Evolutionary conservation across 345 rosid species (phyloP), one percentile per base, ranked within the genome.

Genomic region (Fremontodendron californicum): DNA sequence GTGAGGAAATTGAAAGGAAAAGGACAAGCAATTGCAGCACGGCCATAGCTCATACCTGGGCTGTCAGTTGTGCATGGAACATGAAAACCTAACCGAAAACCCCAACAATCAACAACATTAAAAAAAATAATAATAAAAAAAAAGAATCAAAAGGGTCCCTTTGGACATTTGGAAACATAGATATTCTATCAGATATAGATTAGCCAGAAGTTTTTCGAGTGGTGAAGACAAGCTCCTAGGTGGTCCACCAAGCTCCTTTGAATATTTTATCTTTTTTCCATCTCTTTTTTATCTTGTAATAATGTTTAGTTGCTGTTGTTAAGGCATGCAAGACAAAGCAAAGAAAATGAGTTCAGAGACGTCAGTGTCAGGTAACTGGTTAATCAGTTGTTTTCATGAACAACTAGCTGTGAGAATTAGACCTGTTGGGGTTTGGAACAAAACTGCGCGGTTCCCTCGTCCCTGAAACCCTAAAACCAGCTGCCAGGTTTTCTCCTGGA

Each of bases 41-140:
- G 39, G 2, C 37, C 37, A 29, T 60, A n/a, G n/a, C n/a, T n/a
- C n/a, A n/a, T n/a, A 60, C 37, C 37, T 29, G 65, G 64, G 39
- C 1, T 60, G 65, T 60, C 65, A 29, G 37, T 29, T 60, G 37
- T 60, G 65, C 65, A 60, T 60, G 65, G 65, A 60, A 60, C 65
- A 60, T 29, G 65, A 60, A 60, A 39, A 29, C 19, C 65, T 60
- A 60, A 60, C 52, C 3, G 6, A 48, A 15, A 48, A 48, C 52
- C 51, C n/a, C 52, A 48, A 48, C 65, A 5, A 27, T 60, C 18
- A 58, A 58, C 19, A 29, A 29, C 35, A 27, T 58, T 25, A 27
- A 60, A 27, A 25, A n/a, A n/a, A n/a, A n/a, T n/a, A n/a, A n/a
- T n/a, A n/a, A n/a, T n/a, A 4, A 0, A 3, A 61, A 61, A 58